These are phyloP conservation scores for Microthlaspi erraticum DNA, from an alignment of 345 rosid species.

Conservation along the genomic window DNA sequence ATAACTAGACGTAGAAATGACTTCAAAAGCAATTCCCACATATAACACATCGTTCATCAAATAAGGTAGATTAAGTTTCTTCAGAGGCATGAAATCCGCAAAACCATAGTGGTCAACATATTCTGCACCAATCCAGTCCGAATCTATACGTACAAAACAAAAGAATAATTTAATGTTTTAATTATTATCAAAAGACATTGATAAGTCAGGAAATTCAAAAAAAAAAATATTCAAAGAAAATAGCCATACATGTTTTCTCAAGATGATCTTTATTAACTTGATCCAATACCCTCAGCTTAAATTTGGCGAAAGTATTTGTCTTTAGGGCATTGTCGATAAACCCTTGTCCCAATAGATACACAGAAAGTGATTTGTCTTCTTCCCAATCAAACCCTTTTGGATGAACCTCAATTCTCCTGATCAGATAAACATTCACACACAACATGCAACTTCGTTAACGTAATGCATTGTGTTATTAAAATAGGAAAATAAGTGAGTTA, in stretches of 20 bases:
- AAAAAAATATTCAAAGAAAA: background rate
- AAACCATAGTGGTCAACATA: background rate
- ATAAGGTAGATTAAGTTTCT: constrained; percentile 33
- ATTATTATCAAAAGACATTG: background rate
- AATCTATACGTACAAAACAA: background rate
- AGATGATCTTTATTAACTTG: constrained; percentile 16
- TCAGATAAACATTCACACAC: background rate
- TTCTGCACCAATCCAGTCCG: too few relatives aligned
- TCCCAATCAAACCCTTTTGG: constrained; percentile 12
- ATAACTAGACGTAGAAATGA: constrained; percentile 17
- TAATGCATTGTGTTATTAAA: constrained; percentile 1
- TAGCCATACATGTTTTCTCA: constrained; percentile 15
- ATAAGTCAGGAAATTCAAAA: background rate
- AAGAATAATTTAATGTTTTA: background rate
- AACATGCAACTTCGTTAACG: constrained; percentile 4
- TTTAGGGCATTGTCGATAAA: constrained; percentile 24
- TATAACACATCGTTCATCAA: constrained; percentile 24
- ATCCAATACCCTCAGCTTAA: constrained; percentile 31
- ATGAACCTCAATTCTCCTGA: constrained; percentile 35
- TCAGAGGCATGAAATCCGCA: constrained; percentile 29
- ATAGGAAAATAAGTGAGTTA: background rate
- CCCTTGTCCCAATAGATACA: constrained; percentile 24
- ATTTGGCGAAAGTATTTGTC: background rate
- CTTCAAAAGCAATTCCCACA: constrained; percentile 41
- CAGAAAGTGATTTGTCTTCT: constrained; percentile 34